Conservation (phyloP, 148 eudicot species). For the Rhododendron vialii region DNA sequence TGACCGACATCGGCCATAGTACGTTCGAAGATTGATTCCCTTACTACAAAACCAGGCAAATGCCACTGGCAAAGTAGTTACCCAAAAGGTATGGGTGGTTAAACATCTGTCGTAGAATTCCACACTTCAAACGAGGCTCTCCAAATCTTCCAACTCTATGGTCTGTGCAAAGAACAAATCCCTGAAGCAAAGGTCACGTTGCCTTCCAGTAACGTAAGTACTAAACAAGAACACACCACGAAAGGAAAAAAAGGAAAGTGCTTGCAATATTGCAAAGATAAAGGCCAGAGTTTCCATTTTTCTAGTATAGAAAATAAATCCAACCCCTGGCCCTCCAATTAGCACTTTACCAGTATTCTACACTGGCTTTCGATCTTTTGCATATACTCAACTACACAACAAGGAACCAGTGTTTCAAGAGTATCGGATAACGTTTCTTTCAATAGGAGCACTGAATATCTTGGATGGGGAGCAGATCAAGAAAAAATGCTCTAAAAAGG, state of each 20-base stretch:
- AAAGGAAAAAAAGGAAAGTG: background rate
- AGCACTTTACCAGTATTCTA: background rate
- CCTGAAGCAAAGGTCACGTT: background rate
- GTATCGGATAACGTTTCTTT: background rate
- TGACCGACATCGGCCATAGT: background rate
- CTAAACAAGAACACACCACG: background rate
- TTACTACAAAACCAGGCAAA: background rate
- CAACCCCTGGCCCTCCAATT: background rate
- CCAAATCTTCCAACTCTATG: background rate
- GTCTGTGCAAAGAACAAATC: background rate
- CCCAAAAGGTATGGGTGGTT: background rate
- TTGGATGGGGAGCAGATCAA: background rate
- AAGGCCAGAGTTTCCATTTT: background rate
- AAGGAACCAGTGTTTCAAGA: background rate
- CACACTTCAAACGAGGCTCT: background rate
- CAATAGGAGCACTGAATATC: background rate
- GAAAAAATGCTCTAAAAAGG: background rate
- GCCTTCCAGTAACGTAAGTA: background rate
- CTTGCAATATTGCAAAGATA: background rate
- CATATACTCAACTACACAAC: too few relatives aligned
- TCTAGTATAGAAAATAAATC: background rate
- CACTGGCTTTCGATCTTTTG: background rate
- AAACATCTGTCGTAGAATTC: background rate
- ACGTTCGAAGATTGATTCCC: background rate
- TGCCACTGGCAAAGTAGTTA: background rate